Conservation (phyloP, 169 alveolate genomes). For the Plasmodium cynomolgi region DNA sequence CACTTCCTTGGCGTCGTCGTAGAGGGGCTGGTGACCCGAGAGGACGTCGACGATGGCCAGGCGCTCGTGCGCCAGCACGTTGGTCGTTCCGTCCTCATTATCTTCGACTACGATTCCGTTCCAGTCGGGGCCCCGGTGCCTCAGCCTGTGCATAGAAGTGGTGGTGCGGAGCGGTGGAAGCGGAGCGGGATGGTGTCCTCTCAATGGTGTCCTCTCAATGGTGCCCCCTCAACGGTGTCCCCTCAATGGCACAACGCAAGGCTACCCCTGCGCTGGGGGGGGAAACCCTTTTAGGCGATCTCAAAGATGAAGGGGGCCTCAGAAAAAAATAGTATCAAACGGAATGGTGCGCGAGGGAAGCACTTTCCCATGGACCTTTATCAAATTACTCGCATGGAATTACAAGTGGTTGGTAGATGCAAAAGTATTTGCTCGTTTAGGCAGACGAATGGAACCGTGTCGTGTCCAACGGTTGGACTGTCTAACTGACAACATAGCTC, state of each 20-base stretch:
- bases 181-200: background rate
- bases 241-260: no score
- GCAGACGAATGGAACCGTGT: background rate
- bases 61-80: constrained; percentile 84
- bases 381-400: background rate
- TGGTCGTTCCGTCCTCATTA: constrained; percentile 53
- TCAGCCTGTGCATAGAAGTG: constrained; percentile 28
- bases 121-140: constrained; percentile 89
- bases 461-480: background rate
- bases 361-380: background rate
- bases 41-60: constrained; percentile 80
- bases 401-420: background rate
- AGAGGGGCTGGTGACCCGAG: constrained; percentile 80
- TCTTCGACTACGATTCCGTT: constrained; percentile 69
- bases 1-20: constrained; percentile 64
- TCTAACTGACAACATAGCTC: background rate
- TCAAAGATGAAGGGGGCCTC: background rate
- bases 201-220: no score
- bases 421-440: background rate
- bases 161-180: background rate
- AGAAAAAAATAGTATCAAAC: background rate
- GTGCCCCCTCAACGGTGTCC: no score
- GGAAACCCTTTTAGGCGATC: background rate
- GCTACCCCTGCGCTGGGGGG: no score
- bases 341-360: background rate